These are phyloP conservation scores for Parsonsia alboflavescens DNA, from an alignment of 257 asterid species.

Conservation along the genomic window DNA sequence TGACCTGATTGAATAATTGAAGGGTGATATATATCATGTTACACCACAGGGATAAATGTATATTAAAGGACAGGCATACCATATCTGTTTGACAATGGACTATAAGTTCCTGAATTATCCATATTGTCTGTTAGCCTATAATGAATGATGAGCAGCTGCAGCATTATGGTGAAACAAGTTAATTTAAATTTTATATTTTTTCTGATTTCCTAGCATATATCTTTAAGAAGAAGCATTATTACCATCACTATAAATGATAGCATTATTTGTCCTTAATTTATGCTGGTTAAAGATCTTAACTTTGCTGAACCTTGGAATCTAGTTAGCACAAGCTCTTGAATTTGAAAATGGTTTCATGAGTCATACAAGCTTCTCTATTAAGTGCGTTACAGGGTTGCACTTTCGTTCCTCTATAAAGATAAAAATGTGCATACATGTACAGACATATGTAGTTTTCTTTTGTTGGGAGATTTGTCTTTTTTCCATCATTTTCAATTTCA, in stretches of 20 bases:
- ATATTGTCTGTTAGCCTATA: not conserved
- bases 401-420: not conserved
- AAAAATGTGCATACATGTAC: not conserved
- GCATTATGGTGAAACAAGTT: not conserved
- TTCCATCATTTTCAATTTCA: not conserved
- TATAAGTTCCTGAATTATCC: not conserved
- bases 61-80: too few species aligned
- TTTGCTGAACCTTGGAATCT: not conserved
- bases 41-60: too few species aligned
- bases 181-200: not conserved
- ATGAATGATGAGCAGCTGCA: not conserved
- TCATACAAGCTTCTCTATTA: not conserved
- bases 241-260: not conserved
- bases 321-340: not conserved
- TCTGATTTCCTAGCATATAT: not conserved
- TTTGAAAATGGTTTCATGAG: not conserved
- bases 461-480: not conserved
- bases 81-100: not conserved
- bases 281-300: not conserved
- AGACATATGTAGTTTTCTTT: not conserved
- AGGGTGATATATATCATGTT: too few species aligned
- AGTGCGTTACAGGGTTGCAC: not conserved
- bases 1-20: not conserved
- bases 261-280: not conserved
- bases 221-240: not conserved